Evolutionary conservation across 2,329 filamentous ascomycete species (phyloP).

Genomic region (Pseudogymnoascus sp.): DNA sequence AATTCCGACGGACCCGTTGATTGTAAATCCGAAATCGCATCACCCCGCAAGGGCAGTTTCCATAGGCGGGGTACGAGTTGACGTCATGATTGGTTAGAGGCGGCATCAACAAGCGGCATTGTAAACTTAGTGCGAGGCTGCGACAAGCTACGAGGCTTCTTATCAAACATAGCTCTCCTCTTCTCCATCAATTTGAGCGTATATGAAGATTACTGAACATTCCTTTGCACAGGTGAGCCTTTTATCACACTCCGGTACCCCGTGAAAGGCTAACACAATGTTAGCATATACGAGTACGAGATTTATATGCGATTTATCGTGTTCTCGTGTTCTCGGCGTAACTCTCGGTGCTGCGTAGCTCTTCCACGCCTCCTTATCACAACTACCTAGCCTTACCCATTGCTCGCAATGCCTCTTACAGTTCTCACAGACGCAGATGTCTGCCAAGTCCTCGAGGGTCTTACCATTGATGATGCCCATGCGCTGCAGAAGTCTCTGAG

Average conservation of each 20-base stretch:
- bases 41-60: background rate
- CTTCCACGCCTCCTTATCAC: background rate
- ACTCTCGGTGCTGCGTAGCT: background rate
- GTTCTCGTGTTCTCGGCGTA: background rate
- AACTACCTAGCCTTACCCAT: background rate
- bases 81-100: background rate
- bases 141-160: background rate
- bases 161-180: background rate
- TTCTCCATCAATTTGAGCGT: background rate
- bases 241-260: background rate
- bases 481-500: constrained; percentile 41
- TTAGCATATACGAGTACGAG: background rate
- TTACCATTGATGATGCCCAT: constrained; percentile 44
- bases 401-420: constrained; percentile 43
- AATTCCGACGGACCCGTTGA: background rate
- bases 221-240: background rate
- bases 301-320: background rate
- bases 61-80: background rate
- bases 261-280: background rate
- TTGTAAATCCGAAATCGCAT: background rate
- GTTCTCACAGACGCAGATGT: constrained; percentile 51
- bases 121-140: constrained; percentile 2
- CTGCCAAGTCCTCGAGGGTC: constrained; percentile 42
- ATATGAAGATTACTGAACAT: background rate
- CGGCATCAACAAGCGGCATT: background rate